Evolutionary conservation across 1,284 basidiomycete species (phyloP), one percentile per base, ranked within the genome.

Genomic region (Rhodotorula sp.): DNA sequence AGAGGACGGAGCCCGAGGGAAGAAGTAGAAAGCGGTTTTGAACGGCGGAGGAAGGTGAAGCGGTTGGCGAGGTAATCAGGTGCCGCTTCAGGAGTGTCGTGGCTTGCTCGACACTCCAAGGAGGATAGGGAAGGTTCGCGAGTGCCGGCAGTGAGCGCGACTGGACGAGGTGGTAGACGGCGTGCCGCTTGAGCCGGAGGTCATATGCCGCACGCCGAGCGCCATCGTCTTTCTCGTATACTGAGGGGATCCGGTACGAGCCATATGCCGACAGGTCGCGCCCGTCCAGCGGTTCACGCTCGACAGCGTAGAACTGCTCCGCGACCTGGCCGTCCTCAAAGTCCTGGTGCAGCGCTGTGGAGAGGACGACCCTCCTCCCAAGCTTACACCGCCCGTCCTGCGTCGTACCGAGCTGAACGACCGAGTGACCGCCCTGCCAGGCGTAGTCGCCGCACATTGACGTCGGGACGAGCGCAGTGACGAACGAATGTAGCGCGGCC

Each of bases 381-480:
- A 63, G 59, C 57, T 73, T 66, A 22, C 37, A 21, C 22, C 34
- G 37, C 10, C 34, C 32, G 27, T 34, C 48, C 7, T 10, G 3
- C 7, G 60, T 55, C 39, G 54, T 39, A 10, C 59, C 60, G 12
- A 66, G 51, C 19, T 36, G 10, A 29, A 58, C 59, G 8, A 50
- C 60, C 39, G 53, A 41, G 48, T 70, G 69, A 1, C 57, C 46
- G 29, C 54, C 27, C 0, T n/a, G 17, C 60, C 55, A 70, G 10
- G 48, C 68, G 36, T 79, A 78, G 63, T 80, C 79, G 37, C 76
- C 79, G 62, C 75, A 70, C 66, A 77, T 71, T 10, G 59, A 37
- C 13, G 75, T 72, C 5, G 32, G 67, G 0, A 68, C 69, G 50
- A 80, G 41, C 1, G 78, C 76, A 2, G 74, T 78, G 10, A 77